Evolutionary conservation across 257 asterid genomes (phyloP), one percentile per base, ranked within the genome.

Genomic region (Solanum chiquidenum): DNA sequence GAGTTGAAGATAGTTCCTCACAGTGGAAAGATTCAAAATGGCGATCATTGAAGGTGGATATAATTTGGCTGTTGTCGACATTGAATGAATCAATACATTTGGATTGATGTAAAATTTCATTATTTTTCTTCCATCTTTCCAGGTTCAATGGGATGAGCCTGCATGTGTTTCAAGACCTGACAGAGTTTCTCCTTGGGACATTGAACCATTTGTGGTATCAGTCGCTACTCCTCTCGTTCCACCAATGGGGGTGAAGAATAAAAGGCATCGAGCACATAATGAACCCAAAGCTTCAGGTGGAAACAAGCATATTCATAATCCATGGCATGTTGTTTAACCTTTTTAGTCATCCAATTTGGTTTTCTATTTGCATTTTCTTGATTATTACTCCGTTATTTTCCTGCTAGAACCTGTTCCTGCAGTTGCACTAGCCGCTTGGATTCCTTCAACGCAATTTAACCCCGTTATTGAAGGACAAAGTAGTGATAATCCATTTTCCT

Each of bases 101-200:
- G 9, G 52, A 35, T 74, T 20, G 82, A 74, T 35, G 12, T 49
- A 82, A 80, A 74, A 35, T 74, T 21, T 82, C 68, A 16, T 23
- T 25, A 5, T 21, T 44, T 33, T 25, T 66, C 23, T 4, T 14
- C 55, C 27, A 12, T 12, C 62, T 35, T 80, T 64, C 77, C 92
- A 94, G 98, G 98, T 95, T 90, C 98, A 95, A 66, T 95, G 98
- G 98, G 98, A 95, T 86, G 98, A 95, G 75, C 95, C 93, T 10
- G 93, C 96, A 40, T 89, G 94, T 64, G 91, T 94, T 87, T 86
- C 89, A 18, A 89, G 98, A 71, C 95, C 98, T n/a, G 95, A 93
- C 13, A 90, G 94, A 90, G 96, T 95, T 89, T 95, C 98, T 89
- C 98, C 98, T 21, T 95, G 98, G 98, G 98, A 95, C 88, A 94